These are phyloP conservation scores for Botryobasidium botryosum DNA, from an alignment of 768 basidiomycete genomes.

Conservation along the genomic window DNA sequence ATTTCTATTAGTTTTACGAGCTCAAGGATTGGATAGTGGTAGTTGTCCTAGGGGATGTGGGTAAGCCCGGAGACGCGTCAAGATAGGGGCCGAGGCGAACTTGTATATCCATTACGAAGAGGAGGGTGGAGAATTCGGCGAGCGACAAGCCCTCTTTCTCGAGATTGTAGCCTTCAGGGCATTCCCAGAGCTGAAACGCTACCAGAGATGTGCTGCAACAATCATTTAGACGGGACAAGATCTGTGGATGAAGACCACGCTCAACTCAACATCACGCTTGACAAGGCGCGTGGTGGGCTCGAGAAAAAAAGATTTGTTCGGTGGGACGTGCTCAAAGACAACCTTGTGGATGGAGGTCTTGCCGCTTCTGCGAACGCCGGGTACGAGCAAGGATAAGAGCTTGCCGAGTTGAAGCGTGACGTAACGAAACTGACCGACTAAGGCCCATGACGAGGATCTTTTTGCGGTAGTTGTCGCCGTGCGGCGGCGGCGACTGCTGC, in stretches of 20 bases:
- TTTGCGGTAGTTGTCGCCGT: too few species aligned
- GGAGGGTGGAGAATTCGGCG: slow-evolving; percentile 63
- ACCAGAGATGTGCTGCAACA: slow-evolving; percentile 53
- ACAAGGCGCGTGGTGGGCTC: slow-evolving; percentile 68
- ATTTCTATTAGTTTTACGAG: slow-evolving; percentile 69
- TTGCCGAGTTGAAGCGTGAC: not conserved
- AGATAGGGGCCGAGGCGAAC: slow-evolving; percentile 28
- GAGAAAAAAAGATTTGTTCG: slow-evolving; percentile 79
- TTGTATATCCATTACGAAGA: slow-evolving; percentile 92
- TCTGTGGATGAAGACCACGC: slow-evolving; percentile 2
- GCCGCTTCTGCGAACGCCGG: slow-evolving; percentile 42
- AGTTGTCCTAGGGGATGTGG: slow-evolving; percentile 41
- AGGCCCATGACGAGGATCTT: not conserved
- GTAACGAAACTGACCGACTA: not conserved
- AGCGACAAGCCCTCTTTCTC: slow-evolving; percentile 63
- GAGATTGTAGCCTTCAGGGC: slow-evolving; percentile 69
- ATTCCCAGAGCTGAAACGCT: slow-evolving; percentile 90
- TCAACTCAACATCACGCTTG: slow-evolving; percentile 63
- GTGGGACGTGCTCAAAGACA: slow-evolving; percentile 67
- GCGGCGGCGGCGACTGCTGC: too few species aligned
- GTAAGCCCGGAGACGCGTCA: slow-evolving; percentile 1
- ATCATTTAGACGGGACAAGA: slow-evolving; percentile 2
- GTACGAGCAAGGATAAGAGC: not conserved
- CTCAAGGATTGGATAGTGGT: slow-evolving; percentile 66
- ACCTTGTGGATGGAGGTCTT: slow-evolving; percentile 87